Evolutionary conservation across 2,329 filamentous ascomycete genomes (phyloP), one percentile per base, ranked within the genome.

Genomic region (Pleomassaria siparia): DNA sequence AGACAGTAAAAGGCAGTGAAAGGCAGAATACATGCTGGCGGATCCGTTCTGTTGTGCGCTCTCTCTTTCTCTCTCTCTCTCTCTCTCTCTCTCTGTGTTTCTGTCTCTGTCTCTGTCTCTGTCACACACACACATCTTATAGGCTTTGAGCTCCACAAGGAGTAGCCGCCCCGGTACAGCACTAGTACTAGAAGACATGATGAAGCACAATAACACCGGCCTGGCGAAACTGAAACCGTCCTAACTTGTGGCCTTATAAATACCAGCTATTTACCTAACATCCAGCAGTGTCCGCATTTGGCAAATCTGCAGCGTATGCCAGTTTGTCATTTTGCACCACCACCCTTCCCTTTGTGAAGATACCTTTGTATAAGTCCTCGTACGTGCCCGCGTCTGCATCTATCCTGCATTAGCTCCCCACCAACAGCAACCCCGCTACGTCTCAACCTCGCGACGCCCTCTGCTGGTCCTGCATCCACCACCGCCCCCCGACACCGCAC

Each of bases 161-260:
- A 53, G 48, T 46, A 53, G 46, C 53, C 50, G 43, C 43, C 36
- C n/a, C n/a, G n/a, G n/a, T n/a, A n/a, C 22, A 39, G 32, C 26
- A 21, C 44, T 29, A 41, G 44, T 45, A 46, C 50, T 47, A 47
- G 44, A 43, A 25, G 35, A 28, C 46, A 44, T 40, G 39, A 24
- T 40, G 47, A 44, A 43, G 36, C 30, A 41, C 25, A 26, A 30
- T 18, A 26, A 30, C 16, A 28, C 28, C 12, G 32, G 47, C 46
- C 54, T 55, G 54, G 58, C 54, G 33, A 49, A 52, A 53, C 47
- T 60, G 55, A 58, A 60, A 60, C 55, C 29, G 53, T 54, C 55
- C 54, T 56, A 51, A 50, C 47, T 25, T 39, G 42, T 20, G 26
- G 16, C 33, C 37, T 4, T 20, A 25, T 41, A n/a, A n/a, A n/a